phyloP scores from a whole-genome alignment of 805 yeast species.

The Schizosaccharomyces octosporus region DNA sequence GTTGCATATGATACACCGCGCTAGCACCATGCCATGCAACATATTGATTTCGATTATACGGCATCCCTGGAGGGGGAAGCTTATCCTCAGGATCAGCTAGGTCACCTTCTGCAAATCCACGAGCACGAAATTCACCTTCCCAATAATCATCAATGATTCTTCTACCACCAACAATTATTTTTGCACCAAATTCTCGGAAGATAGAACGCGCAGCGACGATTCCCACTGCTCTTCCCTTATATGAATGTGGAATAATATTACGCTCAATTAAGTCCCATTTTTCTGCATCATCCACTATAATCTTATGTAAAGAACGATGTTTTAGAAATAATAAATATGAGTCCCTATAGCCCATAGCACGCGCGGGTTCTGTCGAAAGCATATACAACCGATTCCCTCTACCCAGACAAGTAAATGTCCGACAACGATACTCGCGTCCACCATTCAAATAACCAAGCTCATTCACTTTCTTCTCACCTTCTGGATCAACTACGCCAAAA shows the following conservation, averaged over 20 bases:
- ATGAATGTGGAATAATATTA: constrained; percentile 65
- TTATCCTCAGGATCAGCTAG: constrained; percentile 41
- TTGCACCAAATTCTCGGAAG: constrained; percentile 78
- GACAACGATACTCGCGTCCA: constrained; percentile 42
- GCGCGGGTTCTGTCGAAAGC: constrained; percentile 89
- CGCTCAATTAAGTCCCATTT: constrained; percentile 62
- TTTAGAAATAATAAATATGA: constrained; percentile 74
- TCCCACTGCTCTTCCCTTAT: constrained; percentile 72
- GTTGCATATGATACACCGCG: constrained; percentile 17
- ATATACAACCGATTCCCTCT: constrained; percentile 55
- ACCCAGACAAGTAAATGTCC: constrained; percentile 21
- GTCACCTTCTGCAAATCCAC: constrained; percentile 32
- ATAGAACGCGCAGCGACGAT: constrained; percentile 76
- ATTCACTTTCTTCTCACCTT: constrained; percentile 55
- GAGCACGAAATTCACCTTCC: constrained; percentile 26
- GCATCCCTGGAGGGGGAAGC: constrained; percentile 19
- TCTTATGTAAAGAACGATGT: constrained; percentile 50
- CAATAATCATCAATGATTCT: constrained; percentile 74
- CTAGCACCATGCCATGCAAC: constrained; percentile 30
- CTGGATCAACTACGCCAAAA: constrained; percentile 50
- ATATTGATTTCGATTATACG: constrained; percentile 25
- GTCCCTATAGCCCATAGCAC: constrained; percentile 82
- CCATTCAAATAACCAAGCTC: constrained; percentile 41
- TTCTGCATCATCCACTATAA: constrained; percentile 48
- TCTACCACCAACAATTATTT: constrained; percentile 53